Evolutionary conservation across 768 basidiomycete genomes (phyloP), one percentile per base, ranked within the genome.

Genomic region (Erythrobasidium yunnanense): DNA sequence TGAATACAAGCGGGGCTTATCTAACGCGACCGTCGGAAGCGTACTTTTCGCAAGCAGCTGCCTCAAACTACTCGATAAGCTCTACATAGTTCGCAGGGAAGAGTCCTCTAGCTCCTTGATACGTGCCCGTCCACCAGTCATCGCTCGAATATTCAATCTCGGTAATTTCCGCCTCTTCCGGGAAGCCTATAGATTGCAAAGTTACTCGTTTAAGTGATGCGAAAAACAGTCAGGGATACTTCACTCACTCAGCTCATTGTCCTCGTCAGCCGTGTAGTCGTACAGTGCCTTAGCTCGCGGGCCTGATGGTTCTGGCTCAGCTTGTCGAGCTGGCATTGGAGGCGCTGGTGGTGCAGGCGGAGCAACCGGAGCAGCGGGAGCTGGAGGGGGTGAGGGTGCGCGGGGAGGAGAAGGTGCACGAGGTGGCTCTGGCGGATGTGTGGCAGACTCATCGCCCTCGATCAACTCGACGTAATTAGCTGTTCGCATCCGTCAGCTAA

Each of bases 391-490:
- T 0, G 77, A 74, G 25, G 75, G 79, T 7, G 71, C 77, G 25
- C 74, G 74, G 11, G 70, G 75, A 32, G 79, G 80, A 22, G 78
- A 73, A 32, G 76, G 73, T 45, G 66, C 38, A 32, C 53, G 46
- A n/a, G 67, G 68, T 0, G 70, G 58, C 0, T 69, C 52, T 30
- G 54, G 55, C 18, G 54, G 55, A 45, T 65, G 58, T 22, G 62
- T 68, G 23, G 33, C 23, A 11, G 46, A 38, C 18, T 52, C 70
- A 4, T 67, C 72, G 20, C 52, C 71, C 68, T 85, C 84, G 15
- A 89, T 74, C 34, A 88, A 70, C 71, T 91, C 87, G 42, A 92
- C 90, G 71, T 93, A 95, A 74, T 90, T 91, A 5, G 90, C 87
- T 85, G 70, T 29, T 20, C 23, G 1, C 0, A 0, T 3, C 7